Conservation (phyloP, 176 grass and related monocot species). For the Aegilops tauschii region DNA sequence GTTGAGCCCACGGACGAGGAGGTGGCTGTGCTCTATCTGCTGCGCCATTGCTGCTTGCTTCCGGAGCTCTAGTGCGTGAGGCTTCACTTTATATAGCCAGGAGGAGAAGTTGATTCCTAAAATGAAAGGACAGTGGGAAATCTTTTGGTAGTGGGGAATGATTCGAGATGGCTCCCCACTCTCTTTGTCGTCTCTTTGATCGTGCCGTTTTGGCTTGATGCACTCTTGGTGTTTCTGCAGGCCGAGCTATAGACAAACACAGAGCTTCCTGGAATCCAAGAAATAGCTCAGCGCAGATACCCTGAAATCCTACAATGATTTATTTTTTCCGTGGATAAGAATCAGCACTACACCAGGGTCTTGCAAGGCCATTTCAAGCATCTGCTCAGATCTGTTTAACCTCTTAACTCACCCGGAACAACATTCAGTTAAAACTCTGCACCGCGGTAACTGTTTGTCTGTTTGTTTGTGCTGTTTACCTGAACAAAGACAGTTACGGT, state of each 20-base stretch:
- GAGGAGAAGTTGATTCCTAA: background rate
- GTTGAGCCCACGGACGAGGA: slow-evolving; percentile 43
- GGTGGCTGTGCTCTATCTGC: slow-evolving; percentile 38
- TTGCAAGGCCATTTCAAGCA: background rate
- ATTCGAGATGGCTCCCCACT: background rate
- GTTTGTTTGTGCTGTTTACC: background rate
- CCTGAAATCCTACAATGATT: background rate
- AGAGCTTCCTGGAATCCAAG: background rate
- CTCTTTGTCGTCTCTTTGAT: background rate
- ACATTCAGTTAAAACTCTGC: background rate
- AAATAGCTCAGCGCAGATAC: background rate
- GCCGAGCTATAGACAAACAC: background rate
- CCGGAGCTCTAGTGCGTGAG: background rate
- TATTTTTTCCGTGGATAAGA: background rate
- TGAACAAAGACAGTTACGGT: background rate
- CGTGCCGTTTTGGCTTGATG: background rate
- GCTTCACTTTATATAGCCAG: background rate
- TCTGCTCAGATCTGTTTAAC: too few species aligned
- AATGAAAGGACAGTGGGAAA: background rate
- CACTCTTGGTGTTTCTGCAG: background rate
- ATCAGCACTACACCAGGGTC: background rate
- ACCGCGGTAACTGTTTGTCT: too few species aligned
- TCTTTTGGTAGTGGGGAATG: background rate
- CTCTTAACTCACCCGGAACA: background rate
- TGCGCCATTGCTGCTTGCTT: slow-evolving; percentile 9